phyloP scores from a whole-genome alignment of 164 flowering plant species.

The Dillenia turbinata region DNA sequence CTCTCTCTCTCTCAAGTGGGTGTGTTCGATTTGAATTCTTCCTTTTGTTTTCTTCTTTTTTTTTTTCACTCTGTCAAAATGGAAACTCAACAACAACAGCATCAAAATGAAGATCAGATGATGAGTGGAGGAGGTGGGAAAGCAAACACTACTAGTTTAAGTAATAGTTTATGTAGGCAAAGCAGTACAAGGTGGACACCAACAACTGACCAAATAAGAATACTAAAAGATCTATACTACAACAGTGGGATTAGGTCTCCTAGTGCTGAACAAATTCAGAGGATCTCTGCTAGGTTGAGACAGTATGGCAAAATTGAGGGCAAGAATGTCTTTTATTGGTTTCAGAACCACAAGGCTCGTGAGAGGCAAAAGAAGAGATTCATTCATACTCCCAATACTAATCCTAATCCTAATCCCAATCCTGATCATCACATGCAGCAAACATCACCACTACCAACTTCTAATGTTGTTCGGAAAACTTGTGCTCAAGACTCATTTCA shows the following conservation, averaged over 20 bases:
- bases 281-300: slow-evolving; percentile 70
- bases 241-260: slow-evolving; percentile 92
- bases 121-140: slow-evolving; percentile 1
- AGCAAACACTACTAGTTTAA: slow-evolving; percentile 27
- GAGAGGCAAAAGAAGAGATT: slow-evolving; percentile 88
- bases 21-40: slow-evolving; percentile 5
- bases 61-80: slow-evolving; percentile 12
- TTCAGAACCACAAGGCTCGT: slow-evolving; percentile 96
- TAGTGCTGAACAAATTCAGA: slow-evolving; percentile 83
- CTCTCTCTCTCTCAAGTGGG: slow-evolving; percentile 1
- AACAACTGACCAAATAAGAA: slow-evolving; percentile 87
- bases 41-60: slow-evolving; percentile 16
- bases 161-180: slow-evolving; percentile 61
- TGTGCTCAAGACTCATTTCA: too few relatives aligned
- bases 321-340: slow-evolving; percentile 98
- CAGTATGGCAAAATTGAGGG: slow-evolving; percentile 98
- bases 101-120: slow-evolving; percentile 25
- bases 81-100: slow-evolving; percentile 42
- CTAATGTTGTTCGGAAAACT: too few relatives aligned
- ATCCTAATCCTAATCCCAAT: too few relatives aligned
- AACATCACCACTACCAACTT: too few relatives aligned
- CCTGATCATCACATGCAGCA: too few relatives aligned
- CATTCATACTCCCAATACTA: slow-evolving; percentile 3
- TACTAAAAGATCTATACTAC: slow-evolving; percentile 86
- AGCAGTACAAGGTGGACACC: slow-evolving; percentile 93